Conservation (phyloP, 192 early-diverging fungal species). For the Rhizophagus sp. region DNA sequence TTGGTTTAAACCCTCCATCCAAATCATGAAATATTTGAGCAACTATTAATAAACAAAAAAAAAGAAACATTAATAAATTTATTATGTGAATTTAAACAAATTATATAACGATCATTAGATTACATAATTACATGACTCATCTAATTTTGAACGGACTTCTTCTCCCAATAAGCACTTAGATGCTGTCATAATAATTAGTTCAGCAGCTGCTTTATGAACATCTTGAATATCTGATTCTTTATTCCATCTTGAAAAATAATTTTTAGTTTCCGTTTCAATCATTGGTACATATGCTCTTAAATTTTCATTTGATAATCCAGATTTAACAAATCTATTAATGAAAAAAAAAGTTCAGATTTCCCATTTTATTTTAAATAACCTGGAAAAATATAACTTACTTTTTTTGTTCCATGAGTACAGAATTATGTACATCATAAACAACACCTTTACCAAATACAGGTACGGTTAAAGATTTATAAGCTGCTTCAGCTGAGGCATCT, state of each 20-base stretch:
- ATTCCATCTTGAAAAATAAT: conserved; percentile 74
- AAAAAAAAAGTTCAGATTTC: background rate
- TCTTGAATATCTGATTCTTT: conserved; percentile 60
- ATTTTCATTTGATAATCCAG: conserved; percentile 82
- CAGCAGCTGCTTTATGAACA: conserved; percentile 78
- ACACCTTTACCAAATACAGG: conserved; percentile 94
- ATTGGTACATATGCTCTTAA: conserved; percentile 88
- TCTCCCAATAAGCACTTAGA: conserved; percentile 92
- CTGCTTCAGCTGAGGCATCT: conserved; percentile 86
- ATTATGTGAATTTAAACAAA: background rate
- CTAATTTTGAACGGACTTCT: conserved; percentile 85
- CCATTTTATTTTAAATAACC: background rate
- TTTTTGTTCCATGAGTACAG: conserved; percentile 98
- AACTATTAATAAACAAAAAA: conserved; percentile 45
- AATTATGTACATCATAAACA: conserved; percentile 94
- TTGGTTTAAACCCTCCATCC: conserved; percentile 89
- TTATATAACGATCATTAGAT: background rate
- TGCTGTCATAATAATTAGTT: conserved; percentile 93
- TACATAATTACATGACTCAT: conserved; percentile 53
- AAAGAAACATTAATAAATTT: background rate
- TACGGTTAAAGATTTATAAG: conserved; percentile 90
- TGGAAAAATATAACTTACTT: conserved; percentile 47
- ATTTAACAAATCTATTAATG: conserved; percentile 85
- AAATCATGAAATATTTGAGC: conserved; percentile 94
- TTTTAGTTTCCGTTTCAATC: conserved; percentile 76